Base-by-base conservation (phyloP, 2,329 filamentous ascomycete species). In the Penicillium aurantiogriseum region DNA sequence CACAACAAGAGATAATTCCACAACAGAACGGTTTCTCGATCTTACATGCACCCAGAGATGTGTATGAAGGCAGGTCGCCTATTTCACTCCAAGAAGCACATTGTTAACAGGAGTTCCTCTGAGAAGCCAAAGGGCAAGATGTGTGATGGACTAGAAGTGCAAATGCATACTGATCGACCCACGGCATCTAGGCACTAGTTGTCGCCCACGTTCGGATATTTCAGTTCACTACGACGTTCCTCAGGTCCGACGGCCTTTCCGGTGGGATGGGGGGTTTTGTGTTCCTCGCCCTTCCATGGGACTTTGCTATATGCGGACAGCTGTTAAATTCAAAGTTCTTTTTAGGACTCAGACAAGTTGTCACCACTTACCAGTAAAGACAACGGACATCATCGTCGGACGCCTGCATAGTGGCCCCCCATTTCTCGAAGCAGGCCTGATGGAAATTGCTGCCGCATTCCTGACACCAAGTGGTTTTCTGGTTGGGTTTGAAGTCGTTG, bases 361-460 rank as follows among this genome's bases (percentile, higher is more conserved):
- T 15, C 9, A 66, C 11, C 15, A 66, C 73, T 54, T 62, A 78
- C 76, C 79, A 81, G 61, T 79, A 78, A 17, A 80, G 75, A 55
- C 79, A 81, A 43, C 71, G 66, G 11, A 79, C 72, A 23, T 5
- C 17, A 19, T 21, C 17, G 10, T 70, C 67, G 21, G 65, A 67
- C 1, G 66, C 60, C 1, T 65, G 65, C 35, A 72, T 67, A 13
- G 69, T 74, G 13, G 69, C 68, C 11, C 72, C 74, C 84, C 84
- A 86, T 58, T 80, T 76, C 54, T 81, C 70, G 68, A 86, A 85
- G 63, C 84, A 86, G 1, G 69, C 65, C 57, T 80, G 79, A 68
- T 86, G 84, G n/a, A 86, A 73, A 63, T 87, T 87, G 70, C 87
- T 86, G 19, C 85, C 85, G 63, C 85, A 88, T 3, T 81, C 77